Conservation (phyloP, 768 basidiomycete species). For the Strobilomyces dryophilus region DNA sequence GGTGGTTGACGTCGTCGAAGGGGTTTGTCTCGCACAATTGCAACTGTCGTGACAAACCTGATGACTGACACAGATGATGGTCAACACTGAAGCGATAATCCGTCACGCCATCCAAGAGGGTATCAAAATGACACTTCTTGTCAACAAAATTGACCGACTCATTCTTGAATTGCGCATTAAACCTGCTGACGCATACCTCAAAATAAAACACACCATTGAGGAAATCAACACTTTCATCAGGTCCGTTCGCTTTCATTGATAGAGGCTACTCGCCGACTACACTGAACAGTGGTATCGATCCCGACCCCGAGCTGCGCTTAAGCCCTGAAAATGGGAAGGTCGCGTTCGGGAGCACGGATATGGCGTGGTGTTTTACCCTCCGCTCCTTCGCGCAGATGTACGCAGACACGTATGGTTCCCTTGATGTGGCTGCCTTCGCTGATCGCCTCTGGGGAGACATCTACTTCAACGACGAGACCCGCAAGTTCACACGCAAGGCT, state of each 20-base stretch:
- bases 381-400: conserved; percentile 96
- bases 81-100: conserved; percentile 83
- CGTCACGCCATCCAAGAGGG: conserved; percentile 88
- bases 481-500: conserved; percentile 88
- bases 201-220: conserved; percentile 98
- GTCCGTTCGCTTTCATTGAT: conserved; percentile 36
- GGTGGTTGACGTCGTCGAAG: conserved; percentile 98
- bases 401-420: conserved; percentile 80
- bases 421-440: conserved; percentile 85
- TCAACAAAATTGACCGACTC: conserved; percentile 97
- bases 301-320: conserved; percentile 80
- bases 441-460: conserved; percentile 97
- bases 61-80: conserved; percentile 66
- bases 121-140: conserved; percentile 84
- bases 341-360: conserved; percentile 94
- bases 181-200: conserved; percentile 95
- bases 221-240: conserved; percentile 97
- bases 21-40: conserved; percentile 49
- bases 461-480: conserved; percentile 79
- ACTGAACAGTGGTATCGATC: conserved; percentile 65
- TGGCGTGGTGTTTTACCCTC: conserved; percentile 97
- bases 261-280: neutral
- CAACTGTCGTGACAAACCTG: conserved; percentile 4
- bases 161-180: conserved; percentile 96
- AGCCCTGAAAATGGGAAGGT: conserved; percentile 97